Conservation (phyloP, 805 yeast genomes). For the Grigorovia jiainica region DNA sequence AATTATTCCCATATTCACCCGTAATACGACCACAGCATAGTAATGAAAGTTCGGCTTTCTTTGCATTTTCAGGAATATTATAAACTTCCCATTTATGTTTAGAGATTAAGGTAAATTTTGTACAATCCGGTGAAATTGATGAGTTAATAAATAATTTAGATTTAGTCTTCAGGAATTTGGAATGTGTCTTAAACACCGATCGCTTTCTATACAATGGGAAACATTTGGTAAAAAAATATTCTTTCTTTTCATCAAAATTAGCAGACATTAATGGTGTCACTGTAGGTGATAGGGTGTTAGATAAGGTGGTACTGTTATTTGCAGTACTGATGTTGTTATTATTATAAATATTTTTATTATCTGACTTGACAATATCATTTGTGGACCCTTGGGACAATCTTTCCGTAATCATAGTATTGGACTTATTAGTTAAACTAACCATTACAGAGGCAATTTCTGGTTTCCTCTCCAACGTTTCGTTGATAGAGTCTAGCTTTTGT, state of each 20-base stretch:
- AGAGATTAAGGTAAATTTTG: conserved; percentile 54
- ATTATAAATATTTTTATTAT: neutral
- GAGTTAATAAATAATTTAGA: conserved; percentile 45
- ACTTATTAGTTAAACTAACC: conserved; percentile 3
- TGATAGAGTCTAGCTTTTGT: neutral
- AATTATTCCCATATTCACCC: conserved; percentile 56
- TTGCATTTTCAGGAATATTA: conserved; percentile 30
- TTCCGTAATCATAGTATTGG: conserved; percentile 4
- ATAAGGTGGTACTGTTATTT: no score
- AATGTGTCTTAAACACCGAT: conserved; percentile 43
- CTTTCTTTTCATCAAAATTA: conserved; percentile 37
- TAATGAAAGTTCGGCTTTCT: conserved; percentile 37
- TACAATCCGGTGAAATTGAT: conserved; percentile 54
- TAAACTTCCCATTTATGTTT: conserved; percentile 70
- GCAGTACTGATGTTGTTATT: neutral
- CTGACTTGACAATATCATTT: neutral
- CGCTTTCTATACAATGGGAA: conserved; percentile 73
- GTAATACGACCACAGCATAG: conserved; percentile 58
- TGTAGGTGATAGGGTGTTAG: neutral
- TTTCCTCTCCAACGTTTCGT: neutral
- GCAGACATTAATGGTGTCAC: conserved; percentile 1
- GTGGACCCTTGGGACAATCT: conserved; percentile 2
- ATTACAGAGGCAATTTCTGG: conserved; percentile 1
- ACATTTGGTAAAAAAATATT: conserved; percentile 61
- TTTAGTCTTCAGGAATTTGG: conserved; percentile 39